Conservation (phyloP, 2,329 filamentous ascomycete genomes). For the Pestalotiopsis sp. region DNA sequence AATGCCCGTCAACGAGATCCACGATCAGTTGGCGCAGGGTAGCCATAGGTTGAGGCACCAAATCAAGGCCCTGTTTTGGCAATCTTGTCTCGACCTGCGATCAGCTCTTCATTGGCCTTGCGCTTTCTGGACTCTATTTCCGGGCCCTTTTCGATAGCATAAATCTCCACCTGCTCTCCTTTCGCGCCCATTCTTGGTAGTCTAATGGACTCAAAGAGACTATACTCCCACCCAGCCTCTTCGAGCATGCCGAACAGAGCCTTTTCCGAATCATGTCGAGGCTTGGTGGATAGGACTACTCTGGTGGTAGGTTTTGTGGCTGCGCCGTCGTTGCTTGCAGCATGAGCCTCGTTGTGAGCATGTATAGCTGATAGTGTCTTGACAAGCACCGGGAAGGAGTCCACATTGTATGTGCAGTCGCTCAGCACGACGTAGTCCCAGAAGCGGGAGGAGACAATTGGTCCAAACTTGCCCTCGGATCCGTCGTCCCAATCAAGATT, state of each 20-base stretch:
- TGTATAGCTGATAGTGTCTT: conserved; percentile 55
- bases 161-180: conserved; percentile 52
- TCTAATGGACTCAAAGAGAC: conserved; percentile 43
- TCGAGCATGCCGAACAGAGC: conserved; percentile 51
- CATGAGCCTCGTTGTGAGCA: conserved; percentile 31
- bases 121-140: background rate
- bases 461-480: conserved; percentile 45
- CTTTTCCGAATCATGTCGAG: conserved; percentile 55
- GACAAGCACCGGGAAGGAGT: conserved; percentile 56
- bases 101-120: too few relatives aligned
- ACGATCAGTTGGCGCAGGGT: too few relatives aligned
- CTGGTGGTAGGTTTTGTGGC: conserved; percentile 30
- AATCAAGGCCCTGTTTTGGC: too few relatives aligned
- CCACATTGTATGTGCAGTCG: conserved; percentile 65
- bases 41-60: too few relatives aligned
- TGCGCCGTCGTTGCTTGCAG: conserved; percentile 10
- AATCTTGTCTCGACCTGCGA: too few relatives aligned
- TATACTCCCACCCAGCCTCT: conserved; percentile 45
- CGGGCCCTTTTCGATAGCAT: conserved; percentile 46
- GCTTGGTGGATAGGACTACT: conserved; percentile 59
- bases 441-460: conserved; percentile 34
- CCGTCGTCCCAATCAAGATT: conserved; percentile 61
- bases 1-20: too few relatives aligned
- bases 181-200: conserved; percentile 49
- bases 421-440: conserved; percentile 61